Percentiles rank a stretch among this genome's conserved stretches.
phyloP scores from a whole-genome alignment of 345 rosid genomes.

The Xanthoceras sorbifolium region DNA sequence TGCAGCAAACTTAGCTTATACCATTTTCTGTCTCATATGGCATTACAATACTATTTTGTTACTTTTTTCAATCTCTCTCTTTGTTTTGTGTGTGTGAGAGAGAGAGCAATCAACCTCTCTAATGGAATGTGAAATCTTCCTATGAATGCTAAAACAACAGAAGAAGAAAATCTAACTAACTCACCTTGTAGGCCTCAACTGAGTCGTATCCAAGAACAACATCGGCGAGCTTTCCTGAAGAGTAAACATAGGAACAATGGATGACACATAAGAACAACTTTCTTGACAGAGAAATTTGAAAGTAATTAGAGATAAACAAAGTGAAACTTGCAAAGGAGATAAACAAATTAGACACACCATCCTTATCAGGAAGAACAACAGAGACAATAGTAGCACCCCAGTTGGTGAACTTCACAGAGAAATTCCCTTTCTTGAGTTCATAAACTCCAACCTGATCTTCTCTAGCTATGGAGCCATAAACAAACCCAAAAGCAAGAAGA shows the following conservation, averaged over 20 bases:
- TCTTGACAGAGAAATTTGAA: neutral
- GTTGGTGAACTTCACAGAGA: constrained; percentile 66
- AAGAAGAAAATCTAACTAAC: neutral
- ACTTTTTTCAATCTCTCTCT: too few species aligned
- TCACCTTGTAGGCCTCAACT: constrained; percentile 60
- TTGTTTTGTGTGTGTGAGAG: neutral
- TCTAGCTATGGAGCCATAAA: constrained; percentile 16
- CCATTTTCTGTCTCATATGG: neutral
- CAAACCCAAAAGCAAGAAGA: constrained; percentile 31
- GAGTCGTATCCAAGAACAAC: constrained; percentile 79
- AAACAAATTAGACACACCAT: constrained; percentile 48
- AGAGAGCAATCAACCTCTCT: neutral
- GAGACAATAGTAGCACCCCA: constrained; percentile 87
- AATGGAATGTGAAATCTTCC: neutral
- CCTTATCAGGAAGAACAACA: constrained; percentile 70
- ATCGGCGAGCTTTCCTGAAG: constrained; percentile 71
- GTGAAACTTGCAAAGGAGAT: neutral
- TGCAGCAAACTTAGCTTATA: neutral
- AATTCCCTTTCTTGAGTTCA: constrained; percentile 72
- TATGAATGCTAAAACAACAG: neutral
- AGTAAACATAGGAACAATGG: constrained; percentile 12
- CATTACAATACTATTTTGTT: neutral
- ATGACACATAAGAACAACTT: neutral
- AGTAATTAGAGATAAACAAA: neutral
- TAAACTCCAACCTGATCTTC: constrained; percentile 48